These are phyloP conservation scores for Cantharellus anzutake DNA, from an alignment of 768 basidiomycete species.

Conservation along the genomic window DNA sequence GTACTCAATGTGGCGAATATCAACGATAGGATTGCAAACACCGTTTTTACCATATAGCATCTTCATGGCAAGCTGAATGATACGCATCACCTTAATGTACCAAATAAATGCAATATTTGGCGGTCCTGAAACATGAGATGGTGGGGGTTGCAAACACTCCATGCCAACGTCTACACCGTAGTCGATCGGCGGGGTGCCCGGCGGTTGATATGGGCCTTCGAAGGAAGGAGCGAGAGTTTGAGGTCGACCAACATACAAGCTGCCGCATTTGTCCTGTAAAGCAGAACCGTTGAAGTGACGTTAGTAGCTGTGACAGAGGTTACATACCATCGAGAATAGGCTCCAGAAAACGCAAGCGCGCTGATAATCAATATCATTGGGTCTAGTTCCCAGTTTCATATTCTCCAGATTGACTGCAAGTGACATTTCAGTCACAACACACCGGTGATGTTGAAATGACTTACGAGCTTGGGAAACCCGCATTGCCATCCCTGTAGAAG, in stretches of 20 bases:
- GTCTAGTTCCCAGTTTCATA: slow-evolving; percentile 29
- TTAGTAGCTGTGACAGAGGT: background rate
- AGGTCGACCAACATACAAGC: slow-evolving; percentile 44
- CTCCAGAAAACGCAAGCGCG: slow-evolving; percentile 44
- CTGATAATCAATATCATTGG: slow-evolving; percentile 16
- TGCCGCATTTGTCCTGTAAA: slow-evolving; percentile 40
- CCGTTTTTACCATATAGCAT: too few species aligned
- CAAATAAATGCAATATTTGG: background rate
- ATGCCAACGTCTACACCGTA: too few species aligned
- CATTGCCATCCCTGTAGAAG: slow-evolving; percentile 31
- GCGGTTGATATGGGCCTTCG: too few species aligned
- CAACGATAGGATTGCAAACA: too few species aligned
- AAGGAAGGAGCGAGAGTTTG: background rate
- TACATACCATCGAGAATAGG: slow-evolving; percentile 26
- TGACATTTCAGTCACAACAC: background rate
- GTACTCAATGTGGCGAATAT: too few species aligned
- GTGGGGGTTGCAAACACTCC: too few species aligned
- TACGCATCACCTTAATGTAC: too few species aligned
- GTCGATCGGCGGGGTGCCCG: too few species aligned
- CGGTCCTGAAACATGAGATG: too few species aligned
- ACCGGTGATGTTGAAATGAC: slow-evolving; percentile 26
- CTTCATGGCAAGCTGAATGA: too few species aligned
- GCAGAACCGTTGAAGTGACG: background rate
- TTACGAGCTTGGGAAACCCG: slow-evolving; percentile 40
- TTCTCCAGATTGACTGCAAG: background rate